Base-by-base conservation (phyloP, 2,329 filamentous ascomycete genomes). In the Phialophora chinensis region DNA sequence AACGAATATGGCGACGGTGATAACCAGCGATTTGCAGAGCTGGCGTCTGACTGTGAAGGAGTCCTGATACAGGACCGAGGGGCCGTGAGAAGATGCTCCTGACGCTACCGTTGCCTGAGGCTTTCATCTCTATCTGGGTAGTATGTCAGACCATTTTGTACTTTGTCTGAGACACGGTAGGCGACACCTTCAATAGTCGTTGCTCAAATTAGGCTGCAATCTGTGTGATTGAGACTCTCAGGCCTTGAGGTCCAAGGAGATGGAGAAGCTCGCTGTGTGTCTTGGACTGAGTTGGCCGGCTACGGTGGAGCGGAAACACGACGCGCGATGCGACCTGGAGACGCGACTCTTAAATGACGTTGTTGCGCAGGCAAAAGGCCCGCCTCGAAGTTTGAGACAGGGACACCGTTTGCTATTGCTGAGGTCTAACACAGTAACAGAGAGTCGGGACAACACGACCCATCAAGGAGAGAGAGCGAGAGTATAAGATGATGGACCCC, bases 401-500 rank as follows among this genome's bases (percentile, higher is more conserved):
- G 20, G 20, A 53, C 27, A 17, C 49, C 12, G 49, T 25, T 42
- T 50, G 44, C 47, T 61, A 29, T 61, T 4, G 27, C 52, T 38
- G 49, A 25, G 38, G n/a, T 61, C 31, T 20, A 42, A 61, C 31
- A 12, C 20, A 23, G n/a, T 27, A 55, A 23, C 53, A 55, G 17
- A 55, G 12, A 55, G 12, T n/a, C 7, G 10, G 11, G 29, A 27
- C 59, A 61, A 50, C 47, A 53, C 59, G 29, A 11, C 23, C 23
- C 38, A 42, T 17, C 38, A 42, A 17, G 14, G 20, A 20, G 11
- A 38, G 5, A 35, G 10, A 29, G 58, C 8, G n/a, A 25, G 10
- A 11, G 11, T 55, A 27, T 25, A 38, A 44, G 38, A 20, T 31
- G 63, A 71, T 71, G 69, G 69, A 71, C 57, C 69, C 69, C 31